Percentiles rank a stretch among this genome's conserved stretches.
phyloP scores from a whole-genome alignment of 768 basidiomycete genomes.

The Russula brevipes region DNA sequence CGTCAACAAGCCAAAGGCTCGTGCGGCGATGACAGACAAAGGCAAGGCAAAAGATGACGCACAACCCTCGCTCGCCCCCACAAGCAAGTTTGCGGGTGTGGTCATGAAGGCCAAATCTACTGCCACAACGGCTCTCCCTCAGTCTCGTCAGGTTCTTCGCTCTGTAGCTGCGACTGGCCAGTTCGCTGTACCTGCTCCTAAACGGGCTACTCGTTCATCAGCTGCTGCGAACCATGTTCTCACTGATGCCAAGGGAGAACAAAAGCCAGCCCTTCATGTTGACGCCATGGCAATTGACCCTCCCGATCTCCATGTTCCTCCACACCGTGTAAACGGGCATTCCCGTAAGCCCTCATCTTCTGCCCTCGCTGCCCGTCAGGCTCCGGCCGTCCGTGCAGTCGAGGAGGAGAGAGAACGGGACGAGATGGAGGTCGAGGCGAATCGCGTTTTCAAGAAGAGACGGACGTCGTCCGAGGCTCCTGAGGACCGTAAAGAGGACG shows the following conservation, averaged over 20 bases:
- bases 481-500: slow-evolving; percentile 34
- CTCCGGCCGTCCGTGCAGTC: background rate
- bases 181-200: slow-evolving; percentile 8
- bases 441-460: slow-evolving; percentile 66
- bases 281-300: slow-evolving; percentile 45
- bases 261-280: slow-evolving; percentile 35
- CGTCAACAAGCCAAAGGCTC: slow-evolving; percentile 41
- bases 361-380: background rate
- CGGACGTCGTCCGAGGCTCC: slow-evolving; percentile 65
- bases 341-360: slow-evolving; percentile 20
- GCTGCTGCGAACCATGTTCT: slow-evolving; percentile 33
- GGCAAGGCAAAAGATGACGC: slow-evolving; percentile 47
- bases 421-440: slow-evolving; percentile 49
- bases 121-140: slow-evolving; percentile 34
- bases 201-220: slow-evolving; percentile 30
- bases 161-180: slow-evolving; percentile 35
- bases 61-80: slow-evolving; percentile 27
- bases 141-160: slow-evolving; percentile 50
- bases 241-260: slow-evolving; percentile 28
- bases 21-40: slow-evolving; percentile 40
- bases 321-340: slow-evolving; percentile 27
- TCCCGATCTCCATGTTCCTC: slow-evolving; percentile 29
- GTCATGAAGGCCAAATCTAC: slow-evolving; percentile 49
- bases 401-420: slow-evolving; percentile 29
- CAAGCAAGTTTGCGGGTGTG: slow-evolving; percentile 58